A percentile compares a stretch with the other conserved stretches of the same genome.
These are phyloP conservation scores for Suillus clintonianus DNA, from an alignment of 768 basidiomycete species.

Conservation along the genomic window DNA sequence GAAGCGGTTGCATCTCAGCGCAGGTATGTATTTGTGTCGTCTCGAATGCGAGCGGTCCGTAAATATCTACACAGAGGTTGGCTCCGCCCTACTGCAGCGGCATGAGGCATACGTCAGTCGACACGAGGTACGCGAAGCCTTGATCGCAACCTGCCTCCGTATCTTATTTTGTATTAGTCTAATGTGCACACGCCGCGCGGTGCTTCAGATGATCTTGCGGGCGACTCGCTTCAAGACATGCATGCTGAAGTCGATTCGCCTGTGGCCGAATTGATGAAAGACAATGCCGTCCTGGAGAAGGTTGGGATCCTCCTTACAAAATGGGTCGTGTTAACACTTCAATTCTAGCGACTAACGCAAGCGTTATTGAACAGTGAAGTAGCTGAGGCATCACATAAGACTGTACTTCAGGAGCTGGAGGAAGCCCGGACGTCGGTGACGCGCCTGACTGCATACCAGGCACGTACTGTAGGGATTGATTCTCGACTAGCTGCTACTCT, in stretches of 20 bases:
- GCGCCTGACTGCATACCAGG: slow-evolving; percentile 67
- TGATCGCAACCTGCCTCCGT: slow-evolving; percentile 7
- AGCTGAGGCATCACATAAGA: slow-evolving; percentile 76
- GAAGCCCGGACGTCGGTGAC: slow-evolving; percentile 68
- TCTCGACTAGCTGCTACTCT: slow-evolving; percentile 60
- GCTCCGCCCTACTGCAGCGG: slow-evolving; percentile 81
- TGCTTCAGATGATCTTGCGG: slow-evolving; percentile 12
- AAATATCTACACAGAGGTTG: slow-evolving; percentile 62
- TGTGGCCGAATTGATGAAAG: slow-evolving; percentile 44
- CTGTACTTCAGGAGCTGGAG: slow-evolving; percentile 71
- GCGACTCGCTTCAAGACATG: slow-evolving; percentile 10
- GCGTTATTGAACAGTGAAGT: slow-evolving; percentile 82
- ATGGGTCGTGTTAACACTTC: not conserved
- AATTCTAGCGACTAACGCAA: slow-evolving; percentile 68
- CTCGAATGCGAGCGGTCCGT: not conserved
- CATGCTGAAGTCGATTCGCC: slow-evolving; percentile 33
- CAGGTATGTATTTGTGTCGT: slow-evolving; percentile 58
- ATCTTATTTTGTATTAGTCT: slow-evolving; percentile 19
- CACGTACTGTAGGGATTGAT: slow-evolving; percentile 72
- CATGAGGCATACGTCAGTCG: slow-evolving; percentile 85
- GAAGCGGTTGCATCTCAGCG: slow-evolving; percentile 77
- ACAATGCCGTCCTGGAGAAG: slow-evolving; percentile 62
- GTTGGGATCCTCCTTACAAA: slow-evolving; percentile 7
- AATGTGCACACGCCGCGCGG: slow-evolving; percentile 15
- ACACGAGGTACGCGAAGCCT: slow-evolving; percentile 53